Evolutionary conservation across 192 early-diverging fungal genomes (phyloP), one percentile per base, ranked within the genome.

Genomic region (Backusella circina): DNA sequence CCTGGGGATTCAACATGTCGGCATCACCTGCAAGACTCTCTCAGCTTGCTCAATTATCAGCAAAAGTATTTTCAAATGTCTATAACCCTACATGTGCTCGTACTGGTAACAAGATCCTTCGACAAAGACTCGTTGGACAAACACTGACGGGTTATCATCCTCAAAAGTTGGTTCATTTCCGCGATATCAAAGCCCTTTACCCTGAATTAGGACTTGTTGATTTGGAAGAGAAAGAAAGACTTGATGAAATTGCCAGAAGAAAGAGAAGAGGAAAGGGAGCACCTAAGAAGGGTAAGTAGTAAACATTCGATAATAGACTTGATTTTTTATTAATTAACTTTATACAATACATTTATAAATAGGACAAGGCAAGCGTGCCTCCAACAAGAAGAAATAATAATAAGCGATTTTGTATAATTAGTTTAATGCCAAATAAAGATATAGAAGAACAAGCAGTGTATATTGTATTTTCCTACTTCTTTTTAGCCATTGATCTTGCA

Each of bases 241-340:
- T 91, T 31, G 91, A 91, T 51, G 90, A 88, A 61, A 80, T 91
- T 73, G 88, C 91, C 2, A 85, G 85, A 80, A 84, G 85, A 77
- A 91, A 86, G 83, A 86, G 87, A 61, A 88, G 92, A 50, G 92
- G 92, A 70, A 93, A 93, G 87, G 91, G 92, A 39, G 86, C 91
- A 15, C 91, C 91, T 38, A 92, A 92, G 90, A 93, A 93, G 82
- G 88, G 86, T 86, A 86, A 65, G 21, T n/a, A 23, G 18, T 57
- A 13, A 44, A 15, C 10, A 44, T 1, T 15, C n/a, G n/a, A n/a
- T 32, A 33, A 41, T 41, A 41, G 44, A 47, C 3, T 13, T 47
- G 44, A 67, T 30, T 68, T 28, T 67, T 73, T 41, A 15, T 72
- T 33, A 2, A 67, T 67, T 77, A n/a, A n/a, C n/a, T 65, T 23